Base-by-base conservation (phyloP, 2,329 filamentous ascomycete species). In the Rhynchosporium secalis region DNA sequence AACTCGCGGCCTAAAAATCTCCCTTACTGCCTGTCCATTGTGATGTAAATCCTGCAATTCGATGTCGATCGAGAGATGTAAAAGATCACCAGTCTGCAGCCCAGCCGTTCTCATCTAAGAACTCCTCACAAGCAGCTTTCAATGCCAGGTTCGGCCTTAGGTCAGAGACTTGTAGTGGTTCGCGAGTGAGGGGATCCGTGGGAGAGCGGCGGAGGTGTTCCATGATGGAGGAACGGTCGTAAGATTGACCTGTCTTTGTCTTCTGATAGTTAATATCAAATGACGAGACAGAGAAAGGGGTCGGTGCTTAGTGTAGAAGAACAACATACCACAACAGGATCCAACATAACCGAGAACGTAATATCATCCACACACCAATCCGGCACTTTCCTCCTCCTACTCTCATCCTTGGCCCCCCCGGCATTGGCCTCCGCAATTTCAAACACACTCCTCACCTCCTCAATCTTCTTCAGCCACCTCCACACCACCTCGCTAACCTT, bases 221-320 rank as follows among this genome's bases (percentile, higher is more conserved):
- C 72, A 92, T 81, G 64, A 99, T 89, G 15, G 90, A 90, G 0
- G 90, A 83, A 47, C 94, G 85, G 75, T 98, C 95, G 74, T 96
- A 99, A 1, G 90, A 95, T 67, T 93, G 90, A 12, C 95, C 95
- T 1, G 89, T 93, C 71, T 90, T 92, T 1, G 91, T 94, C 87
- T 80, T 75, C 69, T 9, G 7, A 15, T 43, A n/a, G 26, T 68
- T 49, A 66, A 61, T 28, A 43, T 43, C 20, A n/a, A 10, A 43
- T 33, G 31, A 46, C 6, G 28, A 29, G 36, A 56, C 31, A 51
- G 43, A 15, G 45, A 46, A 45, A 45, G 10, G 29, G 55, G 38
- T 47, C 54, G 9, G 15, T 13, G 58, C 40, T 26, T 9, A 36
- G 45, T 56, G n/a, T 15, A 33, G 29, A 51, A 41, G 54, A 40